Conservation (phyloP, 1,284 basidiomycete species). For the Irpex sp. region DNA sequence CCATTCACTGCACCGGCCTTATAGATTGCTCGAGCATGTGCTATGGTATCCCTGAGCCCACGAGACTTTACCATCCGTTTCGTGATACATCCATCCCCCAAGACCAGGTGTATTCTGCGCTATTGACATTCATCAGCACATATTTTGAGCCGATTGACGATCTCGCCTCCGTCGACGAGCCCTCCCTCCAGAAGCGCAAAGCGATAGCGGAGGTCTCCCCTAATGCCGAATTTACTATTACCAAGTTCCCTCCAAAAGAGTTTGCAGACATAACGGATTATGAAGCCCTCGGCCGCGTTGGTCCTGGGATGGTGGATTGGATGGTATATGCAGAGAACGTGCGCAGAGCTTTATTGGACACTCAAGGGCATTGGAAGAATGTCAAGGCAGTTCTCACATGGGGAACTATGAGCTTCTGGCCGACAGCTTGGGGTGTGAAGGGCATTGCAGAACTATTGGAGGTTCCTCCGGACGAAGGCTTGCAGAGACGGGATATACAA, state of each 20-base stretch:
- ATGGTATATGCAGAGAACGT: conserved; percentile 8
- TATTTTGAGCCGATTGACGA: background rate
- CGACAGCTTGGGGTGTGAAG: conserved; percentile 13
- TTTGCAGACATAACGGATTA: background rate
- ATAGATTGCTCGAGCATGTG: background rate
- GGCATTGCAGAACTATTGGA: background rate
- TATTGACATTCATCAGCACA: background rate
- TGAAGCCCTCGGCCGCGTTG: background rate
- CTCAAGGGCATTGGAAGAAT: conserved; percentile 9
- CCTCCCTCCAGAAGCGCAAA: background rate
- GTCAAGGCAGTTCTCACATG: conserved; percentile 11
- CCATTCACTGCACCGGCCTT: background rate
- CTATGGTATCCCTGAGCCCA: background rate
- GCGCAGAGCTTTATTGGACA: conserved; percentile 8
- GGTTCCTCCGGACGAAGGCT: background rate
- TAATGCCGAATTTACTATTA: background rate
- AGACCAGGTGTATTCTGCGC: background rate
- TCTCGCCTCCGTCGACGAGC: background rate
- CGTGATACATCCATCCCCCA: conserved; percentile 1
- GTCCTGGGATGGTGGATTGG: background rate
- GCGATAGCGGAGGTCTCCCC: background rate
- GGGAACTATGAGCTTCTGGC: conserved; percentile 12
- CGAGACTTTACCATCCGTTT: conserved; percentile 7
- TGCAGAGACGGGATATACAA: background rate
- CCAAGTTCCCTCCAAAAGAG: background rate